Evolutionary conservation across 2,329 filamentous ascomycete genomes (phyloP).

Genomic region (Fusarium penzigii): DNA sequence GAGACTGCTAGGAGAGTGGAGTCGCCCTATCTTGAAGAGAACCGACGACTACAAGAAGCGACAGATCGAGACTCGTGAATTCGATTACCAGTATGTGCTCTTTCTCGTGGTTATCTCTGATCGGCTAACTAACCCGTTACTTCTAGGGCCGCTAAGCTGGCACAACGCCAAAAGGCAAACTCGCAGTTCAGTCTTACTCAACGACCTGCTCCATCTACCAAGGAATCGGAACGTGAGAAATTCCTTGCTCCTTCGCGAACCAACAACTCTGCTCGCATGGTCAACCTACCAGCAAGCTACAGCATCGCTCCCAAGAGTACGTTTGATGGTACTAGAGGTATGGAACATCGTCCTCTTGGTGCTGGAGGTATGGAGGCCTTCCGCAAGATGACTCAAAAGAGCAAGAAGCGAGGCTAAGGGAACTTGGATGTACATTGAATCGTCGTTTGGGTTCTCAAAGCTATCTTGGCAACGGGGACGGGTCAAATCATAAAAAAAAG

Average conservation of each 20-base stretch:
- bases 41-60: conserved; percentile 95
- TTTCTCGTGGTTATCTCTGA: not conserved
- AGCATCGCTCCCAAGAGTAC: conserved; percentile 63
- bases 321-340: conserved; percentile 53
- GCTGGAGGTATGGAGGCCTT: conserved; percentile 66
- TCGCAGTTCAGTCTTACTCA: conserved; percentile 53
- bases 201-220: conserved; percentile 45
- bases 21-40: conserved; percentile 86
- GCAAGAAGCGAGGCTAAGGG: conserved; percentile 49
- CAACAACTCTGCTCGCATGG: conserved; percentile 58
- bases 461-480: too few species aligned
- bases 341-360: conserved; percentile 61
- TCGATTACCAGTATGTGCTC: conserved; percentile 60
- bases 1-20: conserved; percentile 92
- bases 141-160: conserved; percentile 53
- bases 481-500: not conserved
- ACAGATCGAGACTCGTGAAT: conserved; percentile 63
- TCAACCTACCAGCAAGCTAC: conserved; percentile 57
- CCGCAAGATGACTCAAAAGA: conserved; percentile 65
- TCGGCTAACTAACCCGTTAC: conserved; percentile 13
- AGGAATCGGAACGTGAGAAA: conserved; percentile 57
- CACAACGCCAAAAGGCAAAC: conserved; percentile 49
- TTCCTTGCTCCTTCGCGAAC: conserved; percentile 56
- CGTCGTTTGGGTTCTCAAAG: too few species aligned
- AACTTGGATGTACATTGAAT: too few species aligned